Evolutionary conservation across 345 rosid genomes (phyloP), one percentile per base, ranked within the genome.

Genomic region (Ceriops decandra): DNA sequence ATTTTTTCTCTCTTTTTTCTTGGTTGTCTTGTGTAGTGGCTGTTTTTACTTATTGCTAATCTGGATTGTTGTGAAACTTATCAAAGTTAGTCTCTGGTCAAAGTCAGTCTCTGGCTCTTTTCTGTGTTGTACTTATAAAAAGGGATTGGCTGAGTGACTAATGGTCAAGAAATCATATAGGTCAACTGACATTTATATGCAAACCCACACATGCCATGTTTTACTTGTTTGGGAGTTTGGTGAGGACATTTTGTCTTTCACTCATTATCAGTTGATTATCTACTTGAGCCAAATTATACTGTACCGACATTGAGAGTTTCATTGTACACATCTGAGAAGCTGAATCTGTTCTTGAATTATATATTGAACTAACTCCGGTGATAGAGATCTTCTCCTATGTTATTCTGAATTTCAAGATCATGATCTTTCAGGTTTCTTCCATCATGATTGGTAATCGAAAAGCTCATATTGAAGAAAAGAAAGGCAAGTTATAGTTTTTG

Each of bases 391-490:
- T 35, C 30, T 21, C 5, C 28, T 10, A 24, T 22, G 59, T 49
- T 28, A 15, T 13, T 42, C 49, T 11, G 17, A 42, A 42, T 11
- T 52, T 32, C 17, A 47, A 31, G 28, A 17, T 33, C 26, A 22
- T 1, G 51, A 68, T 72, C 17, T 72, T 68, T 51, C 86, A 85
- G 84, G 90, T 74, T 64, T 62, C 76, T 54, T 78, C 90, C 6
- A 70, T 90, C 52, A 68, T 61, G 56, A 81, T 92, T 17, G 98
- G 95, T 31, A 80, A 73, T 69, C 70, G 92, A 19, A 73, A 49
- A 66, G 95, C 88, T 52, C 86, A 89, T 30, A 88, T 92, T 30
- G 96, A 90, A 78, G 90, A 70, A 63, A 92, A 90, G 74, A 84
- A 87, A 80, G 96, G 98, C 74, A 74, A 75, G 83, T 56, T 72